Percentiles rank a stretch among this genome's conserved stretches.
phyloP scores from a whole-genome alignment of 176 grass and related monocot genomes.

The Olyra latifolia region DNA sequence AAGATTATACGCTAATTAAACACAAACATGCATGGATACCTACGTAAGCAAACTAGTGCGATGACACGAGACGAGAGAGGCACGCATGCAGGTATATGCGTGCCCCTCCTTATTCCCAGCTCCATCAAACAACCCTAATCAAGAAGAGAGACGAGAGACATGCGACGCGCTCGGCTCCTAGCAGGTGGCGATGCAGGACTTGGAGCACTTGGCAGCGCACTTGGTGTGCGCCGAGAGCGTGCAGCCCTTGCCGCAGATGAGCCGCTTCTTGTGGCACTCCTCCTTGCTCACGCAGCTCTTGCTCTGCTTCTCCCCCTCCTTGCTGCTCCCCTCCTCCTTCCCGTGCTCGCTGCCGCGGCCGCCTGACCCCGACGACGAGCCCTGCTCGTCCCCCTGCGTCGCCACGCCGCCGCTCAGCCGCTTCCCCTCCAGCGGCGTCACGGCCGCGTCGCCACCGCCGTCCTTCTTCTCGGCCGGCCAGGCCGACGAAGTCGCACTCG shows the following conservation, averaged over 20 bases:
- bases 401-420: background rate
- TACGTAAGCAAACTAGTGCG: background rate
- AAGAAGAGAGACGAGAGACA: background rate
- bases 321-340: slow-evolving; percentile 31
- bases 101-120: slow-evolving; percentile 29
- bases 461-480: slow-evolving; percentile 18
- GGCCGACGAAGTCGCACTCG: background rate
- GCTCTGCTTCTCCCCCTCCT: slow-evolving; percentile 42
- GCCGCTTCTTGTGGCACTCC: slow-evolving; percentile 58
- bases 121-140: background rate
- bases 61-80: slow-evolving; percentile 18
- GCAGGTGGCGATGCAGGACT: slow-evolving; percentile 49
- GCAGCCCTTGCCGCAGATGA: slow-evolving; percentile 54
- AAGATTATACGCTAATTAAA: background rate
- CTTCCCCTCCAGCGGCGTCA: slow-evolving; percentile 5
- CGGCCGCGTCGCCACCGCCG: background rate
- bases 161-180: background rate
- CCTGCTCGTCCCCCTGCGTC: slow-evolving; percentile 31
- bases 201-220: slow-evolving; percentile 65
- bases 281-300: slow-evolving; percentile 54
- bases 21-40: background rate
- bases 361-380: background rate
- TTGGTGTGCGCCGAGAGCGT: slow-evolving; percentile 53
- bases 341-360: slow-evolving; percentile 20
- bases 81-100: background rate